Conservation (phyloP, 1,139 yeast genomes). For the Sugiyamaella sp. region DNA sequence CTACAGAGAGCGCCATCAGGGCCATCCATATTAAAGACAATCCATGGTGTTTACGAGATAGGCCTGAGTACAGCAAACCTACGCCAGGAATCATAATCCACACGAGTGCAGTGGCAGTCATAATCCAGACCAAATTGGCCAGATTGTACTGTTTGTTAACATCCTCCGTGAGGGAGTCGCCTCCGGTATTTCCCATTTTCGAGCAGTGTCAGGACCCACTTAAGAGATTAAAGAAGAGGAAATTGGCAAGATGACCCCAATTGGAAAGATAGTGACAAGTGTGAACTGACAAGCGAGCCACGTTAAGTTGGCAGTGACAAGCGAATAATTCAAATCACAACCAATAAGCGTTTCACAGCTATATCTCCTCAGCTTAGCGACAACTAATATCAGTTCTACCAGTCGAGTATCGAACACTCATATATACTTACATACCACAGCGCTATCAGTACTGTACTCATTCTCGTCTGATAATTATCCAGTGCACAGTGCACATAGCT, state of each 20-base stretch:
- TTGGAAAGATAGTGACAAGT: too few relatives aligned
- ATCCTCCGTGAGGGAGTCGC: slow-evolving; percentile 72
- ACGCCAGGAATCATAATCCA: slow-evolving; percentile 97
- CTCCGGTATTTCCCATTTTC: slow-evolving; percentile 51
- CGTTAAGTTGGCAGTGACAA: too few relatives aligned
- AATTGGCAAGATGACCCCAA: not conserved
- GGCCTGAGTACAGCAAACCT: slow-evolving; percentile 86
- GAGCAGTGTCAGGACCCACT: not conserved
- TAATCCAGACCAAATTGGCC: slow-evolving; percentile 85
- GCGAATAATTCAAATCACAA: too few relatives aligned
- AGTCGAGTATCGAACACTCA: too few relatives aligned
- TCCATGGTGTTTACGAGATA: slow-evolving; percentile 91
- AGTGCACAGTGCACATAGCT: too few relatives aligned
- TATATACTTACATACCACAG: too few relatives aligned
- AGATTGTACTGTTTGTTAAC: slow-evolving; percentile 70
- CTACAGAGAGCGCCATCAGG: slow-evolving; percentile 78
- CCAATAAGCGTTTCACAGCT: too few relatives aligned
- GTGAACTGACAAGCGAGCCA: too few relatives aligned
- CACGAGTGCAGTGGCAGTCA: slow-evolving; percentile 71
- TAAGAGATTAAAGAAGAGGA: not conserved
- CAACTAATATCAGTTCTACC: too few relatives aligned
- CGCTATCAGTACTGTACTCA: too few relatives aligned
- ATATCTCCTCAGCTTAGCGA: too few relatives aligned
- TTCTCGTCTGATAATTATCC: too few relatives aligned
- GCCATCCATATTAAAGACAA: slow-evolving; percentile 90